Conservation (phyloP, 306 rosid genomes). For the Sophora flavescens region DNA sequence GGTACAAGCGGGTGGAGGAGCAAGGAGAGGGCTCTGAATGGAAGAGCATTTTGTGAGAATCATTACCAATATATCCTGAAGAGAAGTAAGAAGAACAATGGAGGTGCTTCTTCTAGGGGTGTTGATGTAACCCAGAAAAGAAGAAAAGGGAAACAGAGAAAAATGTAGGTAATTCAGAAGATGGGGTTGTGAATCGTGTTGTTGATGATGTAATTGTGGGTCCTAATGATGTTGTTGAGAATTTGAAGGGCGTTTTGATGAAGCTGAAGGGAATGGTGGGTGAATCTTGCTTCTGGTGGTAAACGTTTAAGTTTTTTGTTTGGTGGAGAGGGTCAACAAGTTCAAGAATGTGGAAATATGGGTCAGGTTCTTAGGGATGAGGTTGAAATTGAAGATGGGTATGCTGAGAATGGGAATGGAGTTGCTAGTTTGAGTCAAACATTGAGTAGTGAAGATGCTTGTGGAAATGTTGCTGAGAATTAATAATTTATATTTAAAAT, state of each 20-base stretch:
- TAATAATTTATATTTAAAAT: too few relatives aligned
- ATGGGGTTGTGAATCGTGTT: slow-evolving; percentile 37
- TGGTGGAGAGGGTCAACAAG: slow-evolving; percentile 41
- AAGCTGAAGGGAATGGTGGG: slow-evolving; percentile 35
- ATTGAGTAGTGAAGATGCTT: slow-evolving; percentile 38
- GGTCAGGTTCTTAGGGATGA: slow-evolving; percentile 43
- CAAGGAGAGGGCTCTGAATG: slow-evolving; percentile 42
- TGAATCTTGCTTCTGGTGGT: slow-evolving; percentile 32
- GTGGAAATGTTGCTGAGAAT: slow-evolving; percentile 41
- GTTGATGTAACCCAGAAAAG: slow-evolving; percentile 15
- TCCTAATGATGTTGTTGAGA: slow-evolving; percentile 36
- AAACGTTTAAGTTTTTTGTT: slow-evolving; percentile 40
- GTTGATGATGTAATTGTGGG: slow-evolving; percentile 10
- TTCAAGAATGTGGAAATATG: slow-evolving; percentile 38
- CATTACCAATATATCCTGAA: not conserved
- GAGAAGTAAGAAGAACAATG: not conserved
- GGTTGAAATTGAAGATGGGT: slow-evolving; percentile 43
- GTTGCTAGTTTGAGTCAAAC: slow-evolving; percentile 40
- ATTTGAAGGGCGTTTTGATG: slow-evolving; percentile 45
- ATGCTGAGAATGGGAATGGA: slow-evolving; percentile 17
- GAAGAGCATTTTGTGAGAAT: slow-evolving; percentile 32
- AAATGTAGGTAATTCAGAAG: slow-evolving; percentile 40
- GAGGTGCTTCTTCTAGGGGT: slow-evolving; percentile 32
- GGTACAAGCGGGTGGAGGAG: slow-evolving; percentile 47
- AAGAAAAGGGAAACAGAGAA: slow-evolving; percentile 20